Percentiles rank a stretch among this genome's conserved stretches.
phyloP scores from a whole-genome alignment of 768 basidiomycete genomes.

The Leucocoprinus birnbaumii region DNA sequence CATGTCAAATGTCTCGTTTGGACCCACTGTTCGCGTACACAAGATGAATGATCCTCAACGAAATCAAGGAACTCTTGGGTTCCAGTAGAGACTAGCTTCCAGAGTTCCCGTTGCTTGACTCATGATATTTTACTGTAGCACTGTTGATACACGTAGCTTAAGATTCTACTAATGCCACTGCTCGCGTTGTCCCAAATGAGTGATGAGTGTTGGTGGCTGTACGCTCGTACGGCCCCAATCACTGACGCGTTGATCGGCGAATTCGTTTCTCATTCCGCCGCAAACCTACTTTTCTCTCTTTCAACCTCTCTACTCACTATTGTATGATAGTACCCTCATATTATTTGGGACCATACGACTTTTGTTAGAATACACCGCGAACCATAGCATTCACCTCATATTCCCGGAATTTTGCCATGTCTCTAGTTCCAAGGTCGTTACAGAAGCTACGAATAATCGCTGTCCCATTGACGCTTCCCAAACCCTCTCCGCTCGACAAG shows the following conservation, averaged over 20 bases:
- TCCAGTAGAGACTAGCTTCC: slow-evolving; percentile 12
- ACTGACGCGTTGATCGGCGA: slow-evolving; percentile 9
- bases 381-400: background rate
- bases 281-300: background rate
- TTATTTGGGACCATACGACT: background rate
- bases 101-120: too few species aligned
- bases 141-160: background rate
- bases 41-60: slow-evolving; percentile 80
- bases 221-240: background rate
- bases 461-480: slow-evolving; percentile 40
- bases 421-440: slow-evolving; percentile 15
- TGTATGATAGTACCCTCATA: background rate
- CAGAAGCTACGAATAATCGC: slow-evolving; percentile 48
- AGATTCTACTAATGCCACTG: background rate
- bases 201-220: too few species aligned
- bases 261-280: background rate
- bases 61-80: slow-evolving; percentile 45
- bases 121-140: background rate
- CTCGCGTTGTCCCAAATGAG: background rate
- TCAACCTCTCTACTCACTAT: background rate
- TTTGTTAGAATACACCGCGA: background rate
- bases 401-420: slow-evolving; percentile 6
- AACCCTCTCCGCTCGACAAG: slow-evolving; percentile 11
- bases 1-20: slow-evolving; percentile 71
- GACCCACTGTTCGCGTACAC: slow-evolving; percentile 69